Evolutionary conservation across 495 filamentous ascomycete genomes (phyloP).

Genomic region (Massariosphaeria phaeospora): DNA sequence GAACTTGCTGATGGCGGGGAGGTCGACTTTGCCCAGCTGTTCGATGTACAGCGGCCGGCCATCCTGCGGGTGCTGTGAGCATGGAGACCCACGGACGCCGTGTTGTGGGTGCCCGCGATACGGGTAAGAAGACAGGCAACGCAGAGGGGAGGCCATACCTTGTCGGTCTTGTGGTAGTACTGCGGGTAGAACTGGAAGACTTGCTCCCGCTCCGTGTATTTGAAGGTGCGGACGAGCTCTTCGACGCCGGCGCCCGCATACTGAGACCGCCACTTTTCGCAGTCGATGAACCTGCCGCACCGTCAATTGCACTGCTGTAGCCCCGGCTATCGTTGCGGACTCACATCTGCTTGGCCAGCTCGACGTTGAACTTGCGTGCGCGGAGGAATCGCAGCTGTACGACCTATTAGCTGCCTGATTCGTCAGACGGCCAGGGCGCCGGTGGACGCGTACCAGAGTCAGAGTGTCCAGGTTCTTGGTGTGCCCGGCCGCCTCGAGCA

Average conservation of each 20-base stretch:
- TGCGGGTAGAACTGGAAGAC: conserved; percentile 94
- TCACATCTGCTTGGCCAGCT: conserved; percentile 79
- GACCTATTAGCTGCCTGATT: conserved; percentile 10
- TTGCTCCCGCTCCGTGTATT: conserved; percentile 80
- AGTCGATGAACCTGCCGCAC: conserved; percentile 74
- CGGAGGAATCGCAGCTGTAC: conserved; percentile 78
- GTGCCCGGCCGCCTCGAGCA: conserved; percentile 79
- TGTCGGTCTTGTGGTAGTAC: conserved; percentile 99
- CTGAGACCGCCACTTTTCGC: conserved; percentile 85
- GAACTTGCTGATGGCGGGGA: conserved; percentile 85
- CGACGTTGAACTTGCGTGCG: conserved; percentile 90
- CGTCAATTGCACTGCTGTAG: conserved; percentile 8
- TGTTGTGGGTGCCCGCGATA: no score
- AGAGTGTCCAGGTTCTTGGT: conserved; percentile 84
- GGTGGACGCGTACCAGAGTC: conserved; percentile 59
- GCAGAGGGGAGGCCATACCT: conserved; percentile 50
- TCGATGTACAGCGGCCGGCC: conserved; percentile 96
- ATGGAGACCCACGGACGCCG: no score
- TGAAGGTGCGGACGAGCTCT: conserved; percentile 71
- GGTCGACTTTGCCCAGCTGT: conserved; percentile 87
- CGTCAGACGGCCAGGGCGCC: not conserved
- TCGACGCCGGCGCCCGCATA: conserved; percentile 66
- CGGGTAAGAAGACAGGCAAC: not conserved
- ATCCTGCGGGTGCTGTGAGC: conserved; percentile 54
- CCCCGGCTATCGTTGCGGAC: conserved; percentile 23